Base-by-base conservation (phyloP, 2,329 filamentous ascomycete genomes). In the Fusarium goolgardi region DNA sequence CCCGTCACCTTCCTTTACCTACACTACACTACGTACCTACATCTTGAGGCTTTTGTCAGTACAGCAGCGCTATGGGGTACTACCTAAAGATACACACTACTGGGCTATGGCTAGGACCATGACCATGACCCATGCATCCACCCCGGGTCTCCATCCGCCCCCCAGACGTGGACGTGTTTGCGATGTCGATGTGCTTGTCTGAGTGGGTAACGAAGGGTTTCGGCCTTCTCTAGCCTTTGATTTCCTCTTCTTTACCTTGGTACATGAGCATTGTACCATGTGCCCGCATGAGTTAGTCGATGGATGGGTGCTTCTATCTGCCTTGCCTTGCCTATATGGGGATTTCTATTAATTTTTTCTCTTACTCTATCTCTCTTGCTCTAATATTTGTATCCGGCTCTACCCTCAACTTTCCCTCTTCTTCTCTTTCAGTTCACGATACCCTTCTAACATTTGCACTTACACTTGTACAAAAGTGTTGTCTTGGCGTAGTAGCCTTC, bases 101-200 rank as follows among this genome's bases (percentile, higher is more conserved):
- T 23, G 21, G 32, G 32, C 47, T 50, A 39, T 50, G 45, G 8
- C 27, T 27, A 31, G 31, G 41, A 70, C 31, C 46, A n/a, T 35
- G 34, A 34, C 31, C 45, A 34, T 25, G 44, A 71, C 47, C 47
- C 34, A 51, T 51, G 47, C 47, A 60, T 55, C 70, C 67, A 73
- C 71, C 69, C 64, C 46, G 54, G 71, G 63, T 67, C 62, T 65
- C 69, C 67, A 71, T 73, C 71, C 71, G 49, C 39, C 67, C 67
- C 47, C 67, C 67, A 69, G 67, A 70, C 67, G 62, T 70, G 62
- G 68, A 68, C 72, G 58, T 62, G 65, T 66, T 63, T 60, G 57
- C 45, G 66, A 69, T 69, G 47, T 43, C 27, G 54, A 62, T 62
- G 56, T 58, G 40, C 51, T 61, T 59, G 55, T 70, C 55, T 64